Evolutionary conservation across 192 early-diverging fungal species (phyloP).

Genomic region (Podila clonocystis): DNA sequence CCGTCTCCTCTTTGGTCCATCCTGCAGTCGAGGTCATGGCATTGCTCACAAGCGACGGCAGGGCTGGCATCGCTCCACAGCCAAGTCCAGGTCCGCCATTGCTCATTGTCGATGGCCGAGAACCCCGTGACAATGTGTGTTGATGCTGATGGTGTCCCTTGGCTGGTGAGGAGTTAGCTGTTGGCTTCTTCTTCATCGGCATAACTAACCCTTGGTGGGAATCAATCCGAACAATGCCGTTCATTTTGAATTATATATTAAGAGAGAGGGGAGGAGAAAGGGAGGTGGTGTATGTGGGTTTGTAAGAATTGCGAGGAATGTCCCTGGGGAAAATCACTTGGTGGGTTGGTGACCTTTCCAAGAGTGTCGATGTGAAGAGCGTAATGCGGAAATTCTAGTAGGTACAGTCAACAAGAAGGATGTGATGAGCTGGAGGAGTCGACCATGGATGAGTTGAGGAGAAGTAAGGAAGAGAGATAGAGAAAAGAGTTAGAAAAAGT

Average conservation of each 20-base stretch:
- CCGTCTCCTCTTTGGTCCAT: constrained; percentile 42
- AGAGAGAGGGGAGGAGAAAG: not conserved
- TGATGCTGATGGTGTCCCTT: constrained; percentile 29
- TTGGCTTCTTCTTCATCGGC: constrained; percentile 45
- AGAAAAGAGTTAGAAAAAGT: constrained; percentile 1
- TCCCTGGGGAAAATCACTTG: no score
- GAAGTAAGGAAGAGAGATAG: not conserved
- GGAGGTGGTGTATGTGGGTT: not conserved
- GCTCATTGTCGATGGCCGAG: not conserved
- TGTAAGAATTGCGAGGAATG: no score
- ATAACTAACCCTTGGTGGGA: constrained; percentile 39
- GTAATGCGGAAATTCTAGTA: not conserved
- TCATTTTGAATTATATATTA: constrained; percentile 17
- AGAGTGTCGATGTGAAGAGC: not conserved
- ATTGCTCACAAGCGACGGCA: constrained; percentile 42
- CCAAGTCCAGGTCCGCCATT: not conserved
- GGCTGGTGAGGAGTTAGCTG: constrained; percentile 14
- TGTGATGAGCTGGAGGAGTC: not conserved
- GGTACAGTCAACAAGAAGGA: not conserved
- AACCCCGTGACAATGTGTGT: constrained; percentile 4
- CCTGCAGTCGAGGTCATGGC: constrained; percentile 45
- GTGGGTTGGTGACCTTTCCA: no score
- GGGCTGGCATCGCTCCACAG: constrained; percentile 2
- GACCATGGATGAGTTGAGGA: not conserved
- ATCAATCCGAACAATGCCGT: constrained; percentile 46